Evolutionary conservation across 257 asterid species (phyloP).

Genomic region (Henckelia pumila): DNA sequence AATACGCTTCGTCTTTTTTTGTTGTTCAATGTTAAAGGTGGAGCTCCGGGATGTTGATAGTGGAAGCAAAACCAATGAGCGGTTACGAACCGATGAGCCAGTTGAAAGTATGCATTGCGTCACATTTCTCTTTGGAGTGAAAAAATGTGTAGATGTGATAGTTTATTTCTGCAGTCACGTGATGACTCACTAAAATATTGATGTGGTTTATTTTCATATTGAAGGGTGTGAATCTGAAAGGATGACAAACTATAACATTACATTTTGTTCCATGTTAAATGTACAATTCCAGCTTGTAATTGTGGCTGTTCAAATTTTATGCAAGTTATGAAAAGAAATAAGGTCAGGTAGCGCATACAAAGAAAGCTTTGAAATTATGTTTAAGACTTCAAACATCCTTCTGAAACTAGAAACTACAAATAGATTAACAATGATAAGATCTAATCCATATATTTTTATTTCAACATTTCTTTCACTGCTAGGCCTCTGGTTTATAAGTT

Average conservation of each 20-base stretch:
- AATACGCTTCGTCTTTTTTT: conserved; percentile 19
- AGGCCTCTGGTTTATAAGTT: conserved; percentile 16
- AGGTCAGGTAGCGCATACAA: conserved; percentile 3
- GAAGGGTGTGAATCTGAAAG: background rate
- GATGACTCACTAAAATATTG: conserved; percentile 17
- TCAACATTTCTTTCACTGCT: background rate
- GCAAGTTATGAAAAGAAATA: conserved; percentile 4
- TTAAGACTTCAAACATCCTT: background rate
- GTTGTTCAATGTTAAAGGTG: conserved; percentile 50
- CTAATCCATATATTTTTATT: conserved; percentile 11
- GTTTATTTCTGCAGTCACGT: conserved; percentile 18
- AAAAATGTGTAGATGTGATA: conserved; percentile 13
- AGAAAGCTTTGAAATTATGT: background rate
- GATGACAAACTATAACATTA: background rate
- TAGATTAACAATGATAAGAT: conserved; percentile 7
- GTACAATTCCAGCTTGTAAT: conserved; percentile 1
- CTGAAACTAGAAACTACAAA: background rate
- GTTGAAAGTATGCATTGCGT: conserved; percentile 67
- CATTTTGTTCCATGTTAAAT: conserved; percentile 1
- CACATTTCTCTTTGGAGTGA: conserved; percentile 15
- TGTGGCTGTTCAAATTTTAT: conserved; percentile 5
- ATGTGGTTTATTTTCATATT: conserved; percentile 8
- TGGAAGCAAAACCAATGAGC: conserved; percentile 85
- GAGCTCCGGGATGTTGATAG: conserved; percentile 95
- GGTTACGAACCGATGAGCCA: conserved; percentile 87